Conservation (phyloP, 192 early-diverging fungal species). For the Coemansia sp. region DNA sequence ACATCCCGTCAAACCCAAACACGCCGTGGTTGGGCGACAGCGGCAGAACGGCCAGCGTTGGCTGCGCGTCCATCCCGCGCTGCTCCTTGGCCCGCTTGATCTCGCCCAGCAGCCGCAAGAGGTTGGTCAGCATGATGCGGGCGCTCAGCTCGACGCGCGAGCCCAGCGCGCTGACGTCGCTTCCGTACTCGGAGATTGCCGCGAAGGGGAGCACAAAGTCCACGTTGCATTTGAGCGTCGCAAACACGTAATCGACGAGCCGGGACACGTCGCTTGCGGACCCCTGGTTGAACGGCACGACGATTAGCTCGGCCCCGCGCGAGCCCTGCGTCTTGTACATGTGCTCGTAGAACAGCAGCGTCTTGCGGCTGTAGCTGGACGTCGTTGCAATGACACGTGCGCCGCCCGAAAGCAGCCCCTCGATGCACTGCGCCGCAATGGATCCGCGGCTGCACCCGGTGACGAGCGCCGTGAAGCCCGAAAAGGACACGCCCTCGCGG, state of each 20-base stretch:
- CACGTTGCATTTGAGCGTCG: slow-evolving; percentile 77
- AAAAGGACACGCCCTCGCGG: slow-evolving; percentile 74
- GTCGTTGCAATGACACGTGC: slow-evolving; percentile 74
- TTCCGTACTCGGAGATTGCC: slow-evolving; percentile 80
- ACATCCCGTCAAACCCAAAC: slow-evolving; percentile 90
- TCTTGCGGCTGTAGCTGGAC: slow-evolving; percentile 66
- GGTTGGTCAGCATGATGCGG: slow-evolving; percentile 93
- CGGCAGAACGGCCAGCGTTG: slow-evolving; percentile 84
- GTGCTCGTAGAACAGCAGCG: slow-evolving; percentile 79
- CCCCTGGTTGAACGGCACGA: slow-evolving; percentile 93
- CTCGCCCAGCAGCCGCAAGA: slow-evolving; percentile 82
- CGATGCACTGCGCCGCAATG: slow-evolving; percentile 82
- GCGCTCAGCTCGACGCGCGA: slow-evolving; percentile 81
- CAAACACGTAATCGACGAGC: slow-evolving; percentile 80
- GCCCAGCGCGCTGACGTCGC: slow-evolving; percentile 80
- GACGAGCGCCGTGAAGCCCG: slow-evolving; percentile 74
- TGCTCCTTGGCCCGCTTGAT: slow-evolving; percentile 76
- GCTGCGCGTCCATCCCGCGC: slow-evolving; percentile 69
- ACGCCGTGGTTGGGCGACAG: slow-evolving; percentile 97
- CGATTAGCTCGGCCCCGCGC: slow-evolving; percentile 79
- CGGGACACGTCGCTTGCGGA: slow-evolving; percentile 73
- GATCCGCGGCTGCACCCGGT: slow-evolving; percentile 90
- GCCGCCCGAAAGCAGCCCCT: slow-evolving; percentile 75
- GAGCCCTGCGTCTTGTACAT: slow-evolving; percentile 84
- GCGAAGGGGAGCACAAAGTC: slow-evolving; percentile 96